These are phyloP conservation scores for Phytophthora syringae DNA, from an alignment of 352 stramenopile genomes.

Conservation along the genomic window DNA sequence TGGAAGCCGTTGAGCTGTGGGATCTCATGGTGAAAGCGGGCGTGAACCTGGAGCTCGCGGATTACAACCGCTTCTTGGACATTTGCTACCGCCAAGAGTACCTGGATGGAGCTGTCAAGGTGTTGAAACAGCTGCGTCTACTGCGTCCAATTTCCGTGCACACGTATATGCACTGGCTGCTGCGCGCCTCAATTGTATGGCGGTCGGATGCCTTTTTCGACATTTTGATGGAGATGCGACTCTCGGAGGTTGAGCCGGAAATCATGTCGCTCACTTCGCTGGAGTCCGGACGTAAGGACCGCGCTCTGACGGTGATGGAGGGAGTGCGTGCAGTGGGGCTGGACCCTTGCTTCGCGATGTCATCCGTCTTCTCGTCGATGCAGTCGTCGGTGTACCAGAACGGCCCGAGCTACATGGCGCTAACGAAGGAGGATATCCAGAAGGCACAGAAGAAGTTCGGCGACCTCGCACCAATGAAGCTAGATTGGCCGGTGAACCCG, in stretches of 20 bases:
- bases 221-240: slow-evolving; percentile 87
- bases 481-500: slow-evolving; percentile 79
- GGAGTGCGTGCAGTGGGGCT: slow-evolving; percentile 82
- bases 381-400: slow-evolving; percentile 77
- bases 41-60: slow-evolving; percentile 55
- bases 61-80: slow-evolving; percentile 75
- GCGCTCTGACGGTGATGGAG: slow-evolving; percentile 88
- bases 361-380: slow-evolving; percentile 85
- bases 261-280: slow-evolving; percentile 88
- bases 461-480: slow-evolving; percentile 50
- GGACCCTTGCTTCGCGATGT: slow-evolving; percentile 89
- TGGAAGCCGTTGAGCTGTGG: slow-evolving; percentile 76
- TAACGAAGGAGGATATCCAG: slow-evolving; percentile 58
- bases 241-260: slow-evolving; percentile 79
- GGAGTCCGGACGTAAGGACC: slow-evolving; percentile 84
- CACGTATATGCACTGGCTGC: slow-evolving; percentile 88
- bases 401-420: slow-evolving; percentile 52
- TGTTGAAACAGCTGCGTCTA: slow-evolving; percentile 80
- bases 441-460: slow-evolving; percentile 68
- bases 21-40: slow-evolving; percentile 71
- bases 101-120: slow-evolving; percentile 76
- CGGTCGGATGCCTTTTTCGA: slow-evolving; percentile 86
- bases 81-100: slow-evolving; percentile 85
- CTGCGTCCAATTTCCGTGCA: slow-evolving; percentile 67
- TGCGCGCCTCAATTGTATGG: slow-evolving; percentile 82